These are phyloP conservation scores for Epicoccum nigrum DNA, from an alignment of 2,329 filamentous ascomycete species.

Conservation along the genomic window DNA sequence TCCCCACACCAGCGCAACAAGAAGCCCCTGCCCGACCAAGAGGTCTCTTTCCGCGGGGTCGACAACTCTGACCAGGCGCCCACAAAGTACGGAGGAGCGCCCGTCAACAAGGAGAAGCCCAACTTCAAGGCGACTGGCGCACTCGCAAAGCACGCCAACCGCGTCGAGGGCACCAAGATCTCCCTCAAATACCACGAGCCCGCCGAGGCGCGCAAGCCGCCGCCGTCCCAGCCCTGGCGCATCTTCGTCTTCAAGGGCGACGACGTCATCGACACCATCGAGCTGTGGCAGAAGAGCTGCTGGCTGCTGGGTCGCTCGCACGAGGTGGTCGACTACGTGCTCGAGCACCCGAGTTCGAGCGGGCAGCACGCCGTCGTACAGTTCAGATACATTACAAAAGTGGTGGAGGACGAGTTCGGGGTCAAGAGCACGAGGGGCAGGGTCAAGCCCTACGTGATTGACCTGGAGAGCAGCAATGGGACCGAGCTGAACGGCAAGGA, in stretches of 20 bases:
- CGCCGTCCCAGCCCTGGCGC: conserved; percentile 79
- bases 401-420: conserved; percentile 82
- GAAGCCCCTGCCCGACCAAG: conserved; percentile 55
- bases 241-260: conserved; percentile 90
- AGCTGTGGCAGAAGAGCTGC: conserved; percentile 77
- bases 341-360: conserved; percentile 90
- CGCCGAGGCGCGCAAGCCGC: conserved; percentile 85
- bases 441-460: conserved; percentile 81
- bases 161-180: conserved; percentile 74
- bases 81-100: conserved; percentile 41
- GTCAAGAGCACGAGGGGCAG: conserved; percentile 49
- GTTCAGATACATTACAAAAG: conserved; percentile 83
- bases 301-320: conserved; percentile 88
- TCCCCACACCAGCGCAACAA: conserved; percentile 51
- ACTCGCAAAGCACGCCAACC: conserved; percentile 87
- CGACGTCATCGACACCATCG: conserved; percentile 80
- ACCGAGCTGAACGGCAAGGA: conserved; percentile 79
- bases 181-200: conserved; percentile 97
- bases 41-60: conserved; percentile 51
- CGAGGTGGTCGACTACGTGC: conserved; percentile 78
- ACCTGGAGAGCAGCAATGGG: conserved; percentile 92
- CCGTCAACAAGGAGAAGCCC: conserved; percentile 77
- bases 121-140: conserved; percentile 83
- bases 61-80: conserved; percentile 39
- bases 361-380: conserved; percentile 97